phyloP scores from a whole-genome alignment of 441 rosid genomes.

The Cnidoscolus chayamansa region DNA sequence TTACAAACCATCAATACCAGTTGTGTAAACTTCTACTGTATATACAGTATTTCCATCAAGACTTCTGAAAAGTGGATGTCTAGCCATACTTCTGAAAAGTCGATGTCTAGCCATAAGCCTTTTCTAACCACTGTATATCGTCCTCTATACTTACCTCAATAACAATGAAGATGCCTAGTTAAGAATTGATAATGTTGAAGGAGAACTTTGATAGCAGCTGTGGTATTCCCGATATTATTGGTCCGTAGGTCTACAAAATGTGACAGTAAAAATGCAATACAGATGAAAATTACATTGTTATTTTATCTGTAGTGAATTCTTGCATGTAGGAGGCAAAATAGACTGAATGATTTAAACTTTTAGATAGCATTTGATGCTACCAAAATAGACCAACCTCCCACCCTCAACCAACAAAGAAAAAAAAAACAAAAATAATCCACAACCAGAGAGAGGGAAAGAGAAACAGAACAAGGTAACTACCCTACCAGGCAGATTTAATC shows the following conservation, averaged over 20 bases:
- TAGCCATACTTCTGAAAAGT: neutral
- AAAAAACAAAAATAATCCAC: neutral
- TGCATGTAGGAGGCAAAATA: neutral
- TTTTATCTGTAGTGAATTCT: neutral
- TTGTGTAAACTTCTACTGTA: neutral
- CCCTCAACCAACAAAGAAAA: neutral
- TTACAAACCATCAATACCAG: slow-evolving; percentile 3
- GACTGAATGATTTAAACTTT: neutral
- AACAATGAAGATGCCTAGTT: neutral
- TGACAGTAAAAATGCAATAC: slow-evolving; percentile 5
- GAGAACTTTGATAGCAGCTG: slow-evolving; percentile 72
- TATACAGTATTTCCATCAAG: neutral
- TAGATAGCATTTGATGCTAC: neutral
- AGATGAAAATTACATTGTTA: neutral
- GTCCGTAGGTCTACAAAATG: slow-evolving; percentile 66
- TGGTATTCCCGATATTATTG: slow-evolving; percentile 66
- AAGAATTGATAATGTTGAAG: slow-evolving; percentile 51
- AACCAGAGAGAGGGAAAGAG: too few relatives aligned
- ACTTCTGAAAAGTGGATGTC: slow-evolving; percentile 11
- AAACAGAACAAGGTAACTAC: too few relatives aligned
- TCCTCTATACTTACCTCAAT: neutral
- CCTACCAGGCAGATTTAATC: neutral
- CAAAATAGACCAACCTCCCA: too few relatives aligned
- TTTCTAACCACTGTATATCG: neutral
- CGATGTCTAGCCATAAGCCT: slow-evolving; percentile 9